These are phyloP conservation scores for Ophiostoma perfectum DNA, from an alignment of 2,329 filamentous ascomycete genomes.

Conservation along the genomic window DNA sequence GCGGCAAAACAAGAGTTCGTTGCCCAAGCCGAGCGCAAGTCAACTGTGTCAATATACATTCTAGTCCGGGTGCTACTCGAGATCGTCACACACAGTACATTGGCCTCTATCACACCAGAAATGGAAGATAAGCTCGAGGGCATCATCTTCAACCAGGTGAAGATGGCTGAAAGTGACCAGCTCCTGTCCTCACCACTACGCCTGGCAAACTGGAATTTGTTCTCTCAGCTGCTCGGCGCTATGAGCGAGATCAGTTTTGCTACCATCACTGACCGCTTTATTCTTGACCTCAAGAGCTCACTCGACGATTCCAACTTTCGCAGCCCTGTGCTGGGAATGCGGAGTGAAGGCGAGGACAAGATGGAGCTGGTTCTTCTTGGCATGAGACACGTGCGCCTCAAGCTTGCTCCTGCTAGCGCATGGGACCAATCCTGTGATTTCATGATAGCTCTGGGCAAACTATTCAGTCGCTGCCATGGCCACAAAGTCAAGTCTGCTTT, in stretches of 20 bases:
- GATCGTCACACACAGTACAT: conserved; percentile 83
- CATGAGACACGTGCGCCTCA: conserved; percentile 83
- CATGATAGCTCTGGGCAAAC: conserved; percentile 69
- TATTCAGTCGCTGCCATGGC: conserved; percentile 82
- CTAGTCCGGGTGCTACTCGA: conserved; percentile 90
- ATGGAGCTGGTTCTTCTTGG: conserved; percentile 83
- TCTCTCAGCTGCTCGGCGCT: conserved; percentile 85
- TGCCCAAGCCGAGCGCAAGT: conserved; percentile 76
- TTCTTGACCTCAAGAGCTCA: conserved; percentile 70
- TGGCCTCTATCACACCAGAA: conserved; percentile 76
- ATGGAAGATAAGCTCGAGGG: conserved; percentile 92
- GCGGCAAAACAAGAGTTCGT: conserved; percentile 63
- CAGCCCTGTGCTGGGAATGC: conserved; percentile 50
- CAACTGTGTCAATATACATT: conserved; percentile 92
- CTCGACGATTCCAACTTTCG: conserved; percentile 72
- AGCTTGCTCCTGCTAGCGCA: conserved; percentile 62
- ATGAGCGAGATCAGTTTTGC: conserved; percentile 93
- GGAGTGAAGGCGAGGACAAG: conserved; percentile 68
- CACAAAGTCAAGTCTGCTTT: conserved; percentile 89
- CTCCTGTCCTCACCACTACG: conserved; percentile 72
- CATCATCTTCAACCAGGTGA: conserved; percentile 95
- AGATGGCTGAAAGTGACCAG: conserved; percentile 78
- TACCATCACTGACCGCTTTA: conserved; percentile 75
- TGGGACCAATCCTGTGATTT: conserved; percentile 91
- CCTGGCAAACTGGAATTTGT: conserved; percentile 92